Base-by-base conservation (phyloP, 2,329 filamentous ascomycete genomes). In the Colletotrichum ledebouriae region DNA sequence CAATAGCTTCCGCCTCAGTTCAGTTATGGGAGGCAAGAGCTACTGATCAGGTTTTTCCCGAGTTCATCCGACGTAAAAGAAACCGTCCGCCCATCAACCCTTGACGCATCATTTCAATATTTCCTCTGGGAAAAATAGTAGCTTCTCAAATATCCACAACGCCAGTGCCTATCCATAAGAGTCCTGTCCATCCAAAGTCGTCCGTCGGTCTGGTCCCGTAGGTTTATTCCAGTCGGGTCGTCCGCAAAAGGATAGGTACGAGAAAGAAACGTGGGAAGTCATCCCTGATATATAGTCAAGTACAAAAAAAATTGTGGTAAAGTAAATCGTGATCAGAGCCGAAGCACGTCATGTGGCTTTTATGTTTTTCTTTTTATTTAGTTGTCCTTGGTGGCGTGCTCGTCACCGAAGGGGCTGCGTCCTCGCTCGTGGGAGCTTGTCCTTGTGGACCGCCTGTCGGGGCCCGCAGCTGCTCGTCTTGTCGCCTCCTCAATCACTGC, bases 401-500 rank as follows among this genome's bases (percentile, higher is more conserved):
- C 85, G 71, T 89, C 87, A 20, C 85, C 83, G 73, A 89, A 89
- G 1, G 86, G 87, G 72, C 85, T 87, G 66, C 74, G 74, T 59
- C 78, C 75, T 65, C 78, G 76, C 46, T 73, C 73, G 50, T 73
- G 71, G 20, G 75, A 73, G 44, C 72, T 73, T 39, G 70, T 70
- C 42, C 70, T 71, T 63, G 67, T 71, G 22, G 73, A 72, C 63
- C 52, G 75, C 73, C 52, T 70, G 73, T 78, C 67, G 76, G 79
- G 55, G 4, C 70, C 70, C 20, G 59, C 47, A n/a, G 79, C 81
- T 34, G 75, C 81, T 71, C 76, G 77, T 71, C 75, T 80, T 69
- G 81, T 80, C 3, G 85, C 81, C 69, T 88, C 86, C 73, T 88
- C 86, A 22, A 85, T 85, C 33, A 89, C 84, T 5, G 86, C 84